Evolutionary conservation across 2,329 filamentous ascomycete genomes (phyloP), one percentile per base, ranked within the genome.

Genomic region (Microcera coccophila): DNA sequence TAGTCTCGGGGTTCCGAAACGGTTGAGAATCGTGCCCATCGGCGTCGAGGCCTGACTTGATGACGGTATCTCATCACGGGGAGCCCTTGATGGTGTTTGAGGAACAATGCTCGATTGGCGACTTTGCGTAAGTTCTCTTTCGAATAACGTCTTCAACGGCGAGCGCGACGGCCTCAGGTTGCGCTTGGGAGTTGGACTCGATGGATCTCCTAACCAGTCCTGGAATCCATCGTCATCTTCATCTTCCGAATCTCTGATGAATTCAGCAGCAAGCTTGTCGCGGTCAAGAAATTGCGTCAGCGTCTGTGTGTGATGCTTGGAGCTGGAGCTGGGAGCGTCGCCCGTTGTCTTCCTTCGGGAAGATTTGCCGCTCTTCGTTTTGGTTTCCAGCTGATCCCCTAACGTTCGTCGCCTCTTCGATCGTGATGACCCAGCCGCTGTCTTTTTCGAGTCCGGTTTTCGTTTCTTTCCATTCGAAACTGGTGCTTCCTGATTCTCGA

Each of bases 41-140:
- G 36, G 21, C n/a, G 36, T 26, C n/a, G n/a, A n/a, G 4, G 34
- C 22, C 10, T 47, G 53, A 38, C 47, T 68, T 0, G 73, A 75
- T 1, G 71, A 72, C 2, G 71, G 71, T 5, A 75, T 68, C 47
- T 74, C 70, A 2, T 63, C 52, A 26, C 61, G 62, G 15, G 41
- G 43, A 9, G 49, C 56, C 38, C 63, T 64, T 2, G 50, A 48
- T 0, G 71, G 72, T 5, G 72, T 75, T 44, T 72, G 66, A 1
- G 70, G 70, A 5, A 69, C 57, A n/a, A 66, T 46, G 1, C 66
- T 65, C 17, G 59, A 57, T 28, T 67, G 59, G 3, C 62, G 61
- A n/a, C 14, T 11, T 37, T n/a, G 39, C 38, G 12, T 24, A 32
- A 3, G 22, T 20, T 38, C 18, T 15, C 18, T 14, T 28, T 49